Evolutionary conservation across 352 stramenopile genomes (phyloP), one percentile per base, ranked within the genome.

Genomic region (Lagenidium giganteum): DNA sequence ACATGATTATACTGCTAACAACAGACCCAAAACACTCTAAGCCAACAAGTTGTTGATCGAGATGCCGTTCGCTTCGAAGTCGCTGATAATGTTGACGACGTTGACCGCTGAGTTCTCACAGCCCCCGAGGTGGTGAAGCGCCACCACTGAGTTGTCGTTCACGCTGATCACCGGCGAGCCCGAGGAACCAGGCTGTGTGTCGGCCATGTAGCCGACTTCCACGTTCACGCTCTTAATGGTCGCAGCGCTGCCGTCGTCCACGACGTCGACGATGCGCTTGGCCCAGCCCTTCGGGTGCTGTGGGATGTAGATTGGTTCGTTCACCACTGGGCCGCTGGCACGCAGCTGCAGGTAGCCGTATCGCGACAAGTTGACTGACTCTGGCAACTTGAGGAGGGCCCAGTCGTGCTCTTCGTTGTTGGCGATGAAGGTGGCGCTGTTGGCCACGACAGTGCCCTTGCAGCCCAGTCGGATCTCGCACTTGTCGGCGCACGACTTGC

Each of bases 321-420:
- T 23, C 14, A 61, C 12, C 20, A 46, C 20, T 9, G 59, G 32
- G 28, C 59, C 59, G 3, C 13, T 8, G 8, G 24, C 28, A 35
- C 59, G 54, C 3, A 59, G 36, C 36, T 64, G 53, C 4, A 69
- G 45, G 36, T 43, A 69, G 12, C 50, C 54, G 37, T 66, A 64
- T 27, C 44, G 45, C 14, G 40, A 42, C 9, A 49, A 5, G 45
- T 50, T 33, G n/a, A 45, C 2, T 8, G 48, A 13, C 17, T 21
- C 3, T 24, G 48, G 33, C 1, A 50, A 40, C 48, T 51, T 56
- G 3, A 60, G 4, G 1, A 57, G 4, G 14, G 53, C 53, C 34
- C 57, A 62, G 49, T 62, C 53, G 24, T 41, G 27, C 2, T 12
- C 11, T 26, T 45, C 34, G 49, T 28, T 47, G 45, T 56, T 62